Percentiles rank a stretch among this genome's conserved stretches.
Evolutionary conservation across 331 rosid genomes (phyloP).

Genomic region (Prunus yedoensis): DNA sequence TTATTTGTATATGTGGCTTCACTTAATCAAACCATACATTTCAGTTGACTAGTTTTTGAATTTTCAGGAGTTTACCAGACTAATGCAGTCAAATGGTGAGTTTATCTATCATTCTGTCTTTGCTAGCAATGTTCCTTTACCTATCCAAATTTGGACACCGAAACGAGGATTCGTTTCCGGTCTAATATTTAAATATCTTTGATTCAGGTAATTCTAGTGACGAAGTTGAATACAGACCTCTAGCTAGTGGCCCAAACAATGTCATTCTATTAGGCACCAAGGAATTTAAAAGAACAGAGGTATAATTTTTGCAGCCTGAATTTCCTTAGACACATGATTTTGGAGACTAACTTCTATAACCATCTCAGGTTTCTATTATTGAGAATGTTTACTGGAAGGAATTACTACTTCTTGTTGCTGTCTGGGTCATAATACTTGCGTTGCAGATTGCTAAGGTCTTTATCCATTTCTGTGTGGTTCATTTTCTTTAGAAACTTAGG

Average conservation of each 20-base stretch:
- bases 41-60: neutral
- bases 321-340: neutral
- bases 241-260: conserved; percentile 1
- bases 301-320: neutral
- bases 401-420: conserved; percentile 31
- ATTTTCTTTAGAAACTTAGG: neutral
- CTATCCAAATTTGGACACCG: neutral
- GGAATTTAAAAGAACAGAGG: conserved; percentile 19
- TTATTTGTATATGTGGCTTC: neutral
- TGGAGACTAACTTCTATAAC: conserved; percentile 3
- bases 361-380: conserved; percentile 23
- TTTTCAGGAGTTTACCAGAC: conserved; percentile 39
- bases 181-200: neutral
- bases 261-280: neutral
- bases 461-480: neutral
- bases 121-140: neutral
- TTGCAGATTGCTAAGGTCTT: conserved; percentile 32
- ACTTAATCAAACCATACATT: neutral
- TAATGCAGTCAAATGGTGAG: conserved; percentile 27
- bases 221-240: conserved; percentile 21
- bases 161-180: too few species aligned
- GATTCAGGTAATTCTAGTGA: conserved; percentile 5
- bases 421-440: conserved; percentile 34
- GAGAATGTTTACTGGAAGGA: conserved; percentile 35
- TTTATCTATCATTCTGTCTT: neutral